Base-by-base conservation (phyloP, 257 asterid species). In the Plectranthus barbatus region DNA sequence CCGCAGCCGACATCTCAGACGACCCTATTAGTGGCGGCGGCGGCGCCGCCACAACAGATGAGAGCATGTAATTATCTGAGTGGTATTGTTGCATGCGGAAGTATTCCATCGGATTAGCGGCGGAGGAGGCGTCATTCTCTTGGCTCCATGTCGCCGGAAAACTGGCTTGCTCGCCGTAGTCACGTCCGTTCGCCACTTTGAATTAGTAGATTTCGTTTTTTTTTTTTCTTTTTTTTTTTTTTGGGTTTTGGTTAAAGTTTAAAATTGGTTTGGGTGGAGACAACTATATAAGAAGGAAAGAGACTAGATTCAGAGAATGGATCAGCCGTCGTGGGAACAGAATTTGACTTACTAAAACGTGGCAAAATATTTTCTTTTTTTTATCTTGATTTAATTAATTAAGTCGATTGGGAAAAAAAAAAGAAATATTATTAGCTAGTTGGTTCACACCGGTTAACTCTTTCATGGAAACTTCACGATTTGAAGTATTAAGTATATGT, bases 141-240 rank as follows among this genome's bases (percentile, higher is more conserved):
- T 29, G 29, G n/a, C 42, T 61, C 12, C 42, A 52, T 3, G 69
- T 69, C 2, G 79, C 72, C 57, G 76, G 78, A 68, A 74, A 51
- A 24, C 77, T 65, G 47, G 44, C 82, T 64, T 71, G 58, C 47
- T 69, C 80, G 53, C 72, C 76, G 72, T 66, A 57, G 20, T 79
- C 88, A 26, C 76, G 70, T 67, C 61, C 45, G 60, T 81, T 74
- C 87, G 95, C 97, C 95, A 89, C 89, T 65, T 77, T 84, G 63
- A 0, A n/a, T n/a, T n/a, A n/a, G n/a, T n/a, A n/a, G n/a, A n/a
- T n/a, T n/a, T n/a, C n/a, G n/a, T n/a, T n/a, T n/a, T n/a, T n/a
- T n/a, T n/a, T n/a, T n/a, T n/a, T n/a, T n/a, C n/a, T n/a, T n/a
- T n/a, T n/a, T n/a, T n/a, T n/a, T n/a, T 17, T 10, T 1, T 19